phyloP scores from a whole-genome alignment of 2,329 filamentous ascomycete species.

The Aspergillus pseudoglaucus region DNA sequence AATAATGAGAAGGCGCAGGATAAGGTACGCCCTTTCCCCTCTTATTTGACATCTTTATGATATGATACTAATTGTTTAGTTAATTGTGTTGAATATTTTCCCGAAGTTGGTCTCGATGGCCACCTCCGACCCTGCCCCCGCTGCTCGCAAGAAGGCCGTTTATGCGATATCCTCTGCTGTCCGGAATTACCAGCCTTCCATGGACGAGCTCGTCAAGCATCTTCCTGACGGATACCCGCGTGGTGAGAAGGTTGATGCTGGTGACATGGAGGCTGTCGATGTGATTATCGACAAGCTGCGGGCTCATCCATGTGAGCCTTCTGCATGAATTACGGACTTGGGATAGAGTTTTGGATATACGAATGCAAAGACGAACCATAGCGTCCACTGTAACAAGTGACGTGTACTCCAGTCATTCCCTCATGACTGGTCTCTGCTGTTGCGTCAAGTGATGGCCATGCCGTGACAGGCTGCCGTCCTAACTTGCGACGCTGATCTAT shows the following conservation, averaged over 20 bases:
- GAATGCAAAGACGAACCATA: neutral
- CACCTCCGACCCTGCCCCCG: constrained; percentile 52
- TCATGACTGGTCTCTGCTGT: too few relatives aligned
- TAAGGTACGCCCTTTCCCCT: constrained; percentile 40
- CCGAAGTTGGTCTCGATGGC: constrained; percentile 62
- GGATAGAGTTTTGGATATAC: neutral
- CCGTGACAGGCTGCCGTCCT: too few relatives aligned
- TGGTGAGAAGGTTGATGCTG: constrained; percentile 63
- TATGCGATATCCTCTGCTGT: constrained; percentile 81
- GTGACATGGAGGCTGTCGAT: constrained; percentile 83
- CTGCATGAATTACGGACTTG: constrained; percentile 14
- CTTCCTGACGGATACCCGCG: constrained; percentile 55
- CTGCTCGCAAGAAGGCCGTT: constrained; percentile 76
- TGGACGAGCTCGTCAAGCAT: constrained; percentile 60
- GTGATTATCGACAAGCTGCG: constrained; percentile 62
- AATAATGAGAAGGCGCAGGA: constrained; percentile 88
- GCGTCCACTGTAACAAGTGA: too few relatives aligned
- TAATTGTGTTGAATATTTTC: constrained; percentile 59
- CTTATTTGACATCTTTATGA: constrained; percentile 42
- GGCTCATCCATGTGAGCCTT: constrained; percentile 29
- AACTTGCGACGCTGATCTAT: too few relatives aligned
- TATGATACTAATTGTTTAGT: constrained; percentile 25
- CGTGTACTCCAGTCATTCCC: too few relatives aligned
- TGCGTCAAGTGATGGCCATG: too few relatives aligned
- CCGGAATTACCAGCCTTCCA: constrained; percentile 78